phyloP scores from a whole-genome alignment of 139 green algal species.

The Desmodesmus armatus region DNA sequence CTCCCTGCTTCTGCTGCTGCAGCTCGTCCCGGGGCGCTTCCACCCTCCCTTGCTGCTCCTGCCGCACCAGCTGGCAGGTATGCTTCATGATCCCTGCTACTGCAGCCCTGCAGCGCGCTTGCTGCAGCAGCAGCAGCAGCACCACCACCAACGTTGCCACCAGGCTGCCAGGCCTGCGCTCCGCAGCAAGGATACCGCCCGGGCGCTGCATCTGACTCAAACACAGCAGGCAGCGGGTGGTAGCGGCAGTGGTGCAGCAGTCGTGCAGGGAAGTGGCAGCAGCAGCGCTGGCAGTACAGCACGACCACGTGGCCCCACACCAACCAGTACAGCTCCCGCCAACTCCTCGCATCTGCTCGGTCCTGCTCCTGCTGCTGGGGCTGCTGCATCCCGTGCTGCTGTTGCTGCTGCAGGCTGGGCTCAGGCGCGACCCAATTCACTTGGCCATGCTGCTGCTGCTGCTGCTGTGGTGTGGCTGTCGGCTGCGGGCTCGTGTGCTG shows the following conservation, averaged over 20 bases:
- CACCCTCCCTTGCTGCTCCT: not conserved
- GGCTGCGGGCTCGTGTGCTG: not conserved
- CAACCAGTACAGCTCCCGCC: conserved; percentile 38
- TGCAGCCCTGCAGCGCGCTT: conserved; percentile 17
- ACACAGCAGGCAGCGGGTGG: conserved; percentile 28
- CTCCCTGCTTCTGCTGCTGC: not conserved
- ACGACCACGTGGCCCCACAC: conserved; percentile 42
- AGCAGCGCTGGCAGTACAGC: conserved; percentile 43
- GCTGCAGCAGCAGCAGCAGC: not conserved
- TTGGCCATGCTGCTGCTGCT: not conserved
- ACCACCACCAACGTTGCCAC: too few species aligned
- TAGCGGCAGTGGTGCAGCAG: conserved; percentile 29
- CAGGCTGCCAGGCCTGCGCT: conserved; percentile 10
- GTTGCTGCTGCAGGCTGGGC: not conserved
- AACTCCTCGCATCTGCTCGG: not conserved
- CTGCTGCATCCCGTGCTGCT: not conserved
- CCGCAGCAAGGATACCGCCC: conserved; percentile 33
- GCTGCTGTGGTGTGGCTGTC: not conserved
- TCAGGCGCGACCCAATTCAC: not conserved
- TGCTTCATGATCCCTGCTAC: not conserved
- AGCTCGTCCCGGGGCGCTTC: not conserved
- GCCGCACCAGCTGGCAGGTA: not conserved
- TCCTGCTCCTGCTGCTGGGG: not conserved
- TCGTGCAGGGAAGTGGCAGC: conserved; percentile 42
- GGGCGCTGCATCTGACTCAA: not conserved